Conservation (phyloP, 345 rosid species). For the Syzygium aqueum region DNA sequence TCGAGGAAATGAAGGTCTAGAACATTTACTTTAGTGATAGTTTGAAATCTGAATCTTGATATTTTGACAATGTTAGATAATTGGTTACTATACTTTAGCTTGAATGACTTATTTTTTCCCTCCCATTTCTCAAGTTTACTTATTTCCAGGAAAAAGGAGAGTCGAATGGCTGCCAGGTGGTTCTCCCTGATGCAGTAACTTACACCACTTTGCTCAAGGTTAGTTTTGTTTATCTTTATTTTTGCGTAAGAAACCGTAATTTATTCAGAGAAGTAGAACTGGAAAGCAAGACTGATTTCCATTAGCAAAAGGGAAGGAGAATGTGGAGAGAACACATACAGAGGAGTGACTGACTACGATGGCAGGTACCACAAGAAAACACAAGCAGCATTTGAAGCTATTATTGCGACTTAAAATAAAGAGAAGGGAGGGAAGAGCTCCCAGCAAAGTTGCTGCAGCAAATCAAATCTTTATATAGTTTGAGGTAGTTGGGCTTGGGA, state of each 20-base stretch:
- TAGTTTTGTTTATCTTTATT: background rate
- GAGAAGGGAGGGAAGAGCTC: background rate
- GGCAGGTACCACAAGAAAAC: background rate
- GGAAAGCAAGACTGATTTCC: background rate
- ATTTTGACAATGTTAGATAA: background rate
- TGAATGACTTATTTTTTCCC: background rate
- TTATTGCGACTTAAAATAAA: background rate
- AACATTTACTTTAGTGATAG: background rate
- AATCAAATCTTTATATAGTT: background rate
- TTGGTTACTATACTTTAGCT: background rate
- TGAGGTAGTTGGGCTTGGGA: background rate
- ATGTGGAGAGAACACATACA: background rate
- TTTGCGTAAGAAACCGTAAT: background rate
- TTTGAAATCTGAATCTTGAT: background rate
- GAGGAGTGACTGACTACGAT: background rate
- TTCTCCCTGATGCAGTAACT: constrained; percentile 54
- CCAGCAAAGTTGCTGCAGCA: background rate
- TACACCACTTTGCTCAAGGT: constrained; percentile 63
- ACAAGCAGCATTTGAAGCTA: background rate
- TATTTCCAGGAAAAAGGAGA: constrained; percentile 41
- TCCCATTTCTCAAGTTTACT: background rate
- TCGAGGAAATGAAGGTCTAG: constrained; percentile 76
- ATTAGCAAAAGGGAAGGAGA: background rate
- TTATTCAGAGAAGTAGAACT: background rate
- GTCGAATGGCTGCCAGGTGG: constrained; percentile 9